Conservation (phyloP, 345 rosid genomes). For the Aquilaria yunnanensis region DNA sequence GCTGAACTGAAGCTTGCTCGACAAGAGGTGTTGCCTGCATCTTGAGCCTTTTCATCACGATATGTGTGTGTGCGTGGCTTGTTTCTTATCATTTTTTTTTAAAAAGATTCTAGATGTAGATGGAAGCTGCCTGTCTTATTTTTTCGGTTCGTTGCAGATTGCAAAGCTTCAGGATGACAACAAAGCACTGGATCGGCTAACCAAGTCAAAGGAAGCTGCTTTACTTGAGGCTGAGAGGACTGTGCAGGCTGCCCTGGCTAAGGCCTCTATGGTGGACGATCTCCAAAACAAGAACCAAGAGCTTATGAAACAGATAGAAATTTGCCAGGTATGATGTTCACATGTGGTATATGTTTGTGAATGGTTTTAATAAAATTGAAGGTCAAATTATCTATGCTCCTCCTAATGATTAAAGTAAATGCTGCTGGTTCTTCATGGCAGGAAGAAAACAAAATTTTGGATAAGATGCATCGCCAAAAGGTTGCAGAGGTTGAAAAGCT, state of each 20-base stretch:
- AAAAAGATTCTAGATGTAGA: too few species aligned
- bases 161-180: slow-evolving; percentile 89
- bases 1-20: slow-evolving; percentile 90
- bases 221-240: slow-evolving; percentile 90
- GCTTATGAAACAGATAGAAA: slow-evolving; percentile 86
- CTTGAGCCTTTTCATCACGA: background rate
- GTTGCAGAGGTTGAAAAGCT: slow-evolving; percentile 97
- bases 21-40: slow-evolving; percentile 39
- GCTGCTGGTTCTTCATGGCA: slow-evolving; percentile 12
- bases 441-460: slow-evolving; percentile 92
- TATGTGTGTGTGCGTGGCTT: too few species aligned
- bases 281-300: slow-evolving; percentile 96
- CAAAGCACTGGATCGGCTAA: slow-evolving; percentile 83
- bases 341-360: slow-evolving; percentile 1
- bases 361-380: too few species aligned
- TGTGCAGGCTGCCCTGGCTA: slow-evolving; percentile 77
- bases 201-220: slow-evolving; percentile 94
- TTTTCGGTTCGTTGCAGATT: slow-evolving; percentile 38
- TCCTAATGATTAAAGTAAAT: background rate
- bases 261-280: slow-evolving; percentile 95
- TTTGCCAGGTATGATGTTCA: slow-evolving; percentile 65
- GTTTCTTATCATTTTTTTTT: too few species aligned
- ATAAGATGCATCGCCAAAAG: slow-evolving; percentile 92
- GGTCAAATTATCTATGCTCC: too few species aligned
- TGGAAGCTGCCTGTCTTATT: background rate